Evolutionary conservation across 352 stramenopile species (phyloP), one percentile per base, ranked within the genome.

Genomic region (Pythium guiyangense): DNA sequence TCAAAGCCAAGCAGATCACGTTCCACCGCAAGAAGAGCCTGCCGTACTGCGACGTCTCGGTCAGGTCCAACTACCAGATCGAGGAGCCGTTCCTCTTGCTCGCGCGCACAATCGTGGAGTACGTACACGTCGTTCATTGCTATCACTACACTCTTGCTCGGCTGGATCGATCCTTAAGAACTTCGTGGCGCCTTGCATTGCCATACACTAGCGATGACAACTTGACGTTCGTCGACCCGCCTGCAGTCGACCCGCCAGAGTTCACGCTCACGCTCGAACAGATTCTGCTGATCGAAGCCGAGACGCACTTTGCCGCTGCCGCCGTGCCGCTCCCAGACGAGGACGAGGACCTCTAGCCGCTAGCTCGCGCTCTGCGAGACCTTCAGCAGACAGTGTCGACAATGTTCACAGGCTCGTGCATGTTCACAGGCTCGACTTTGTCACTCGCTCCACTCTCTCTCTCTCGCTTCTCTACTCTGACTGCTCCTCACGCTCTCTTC

Each of bases 61-160:
- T 97, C 62, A 99, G 99, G 89, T 98, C 88, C 34, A 99, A 99
- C 88, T 99, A 99, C 87, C 98, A 99, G 88, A 99, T 99, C 73
- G 97, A 99, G 84, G 99, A 99, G 88, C 97, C 97, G 48, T 99
- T 99, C 84, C 81, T 99, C 58, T 99, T 97, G 97, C 83, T 99
- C 35, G 97, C 97, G 22, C 93, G 97, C 66, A 99, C 99, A 86
- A 88, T 99, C 67, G 89, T 96, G 50, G 96, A 96, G 84, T 94
- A 78, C 68, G 84, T 77, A n/a, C n/a, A n/a, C 35, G 27, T 49
- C n/a, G n/a, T n/a, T n/a, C n/a, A 29, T 3, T 37, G 12, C n/a
- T n/a, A n/a, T n/a, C n/a, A n/a, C n/a, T n/a, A n/a, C n/a, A n/a
- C n/a, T n/a, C n/a, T 43, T 9, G 6, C 42, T 61, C 27, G 35